A percentile compares a stretch with the other conserved stretches of the same genome.
These are phyloP conservation scores for Diaporthe helianthi DNA, from an alignment of 2,329 filamentous ascomycete species.

Conservation along the genomic window DNA sequence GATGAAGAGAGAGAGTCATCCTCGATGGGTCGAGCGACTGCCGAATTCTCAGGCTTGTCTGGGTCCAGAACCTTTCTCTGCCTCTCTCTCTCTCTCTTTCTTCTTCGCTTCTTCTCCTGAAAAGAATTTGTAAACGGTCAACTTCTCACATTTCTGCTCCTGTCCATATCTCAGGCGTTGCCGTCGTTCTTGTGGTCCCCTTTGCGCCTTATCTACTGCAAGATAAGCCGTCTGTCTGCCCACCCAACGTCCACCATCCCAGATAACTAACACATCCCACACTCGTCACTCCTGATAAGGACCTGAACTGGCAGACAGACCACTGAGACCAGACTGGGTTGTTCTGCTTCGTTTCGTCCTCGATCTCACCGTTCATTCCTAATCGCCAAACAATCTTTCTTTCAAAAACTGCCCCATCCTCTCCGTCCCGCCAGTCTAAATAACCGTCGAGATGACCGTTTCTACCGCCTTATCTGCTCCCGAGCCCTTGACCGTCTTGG, in stretches of 20 bases:
- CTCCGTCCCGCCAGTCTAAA: not conserved
- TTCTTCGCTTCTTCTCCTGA: not conserved
- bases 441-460: slow-evolving; percentile 43
- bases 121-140: not conserved
- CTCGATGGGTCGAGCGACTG: not conserved
- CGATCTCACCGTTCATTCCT: slow-evolving; percentile 2
- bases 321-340: not conserved
- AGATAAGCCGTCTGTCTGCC: slow-evolving; percentile 14
- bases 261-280: not conserved
- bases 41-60: not conserved
- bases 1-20: not conserved
- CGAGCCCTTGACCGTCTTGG: slow-evolving; percentile 72
- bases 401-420: not conserved
- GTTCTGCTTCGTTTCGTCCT: not conserved
- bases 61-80: not conserved
- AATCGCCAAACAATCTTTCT: slow-evolving; percentile 10
- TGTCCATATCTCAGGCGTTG: not conserved
- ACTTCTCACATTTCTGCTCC: not conserved
- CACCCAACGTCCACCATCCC: slow-evolving; percentile 7
- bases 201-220: slow-evolving; percentile 16
- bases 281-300: slow-evolving; percentile 8
- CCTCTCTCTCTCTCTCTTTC: not conserved
- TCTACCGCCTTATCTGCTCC: slow-evolving; percentile 37
- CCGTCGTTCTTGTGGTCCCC: slow-evolving; percentile 2
- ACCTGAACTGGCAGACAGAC: not conserved